phyloP scores from a whole-genome alignment of 1,284 basidiomycete genomes.

The Heimioporus retisporus region DNA sequence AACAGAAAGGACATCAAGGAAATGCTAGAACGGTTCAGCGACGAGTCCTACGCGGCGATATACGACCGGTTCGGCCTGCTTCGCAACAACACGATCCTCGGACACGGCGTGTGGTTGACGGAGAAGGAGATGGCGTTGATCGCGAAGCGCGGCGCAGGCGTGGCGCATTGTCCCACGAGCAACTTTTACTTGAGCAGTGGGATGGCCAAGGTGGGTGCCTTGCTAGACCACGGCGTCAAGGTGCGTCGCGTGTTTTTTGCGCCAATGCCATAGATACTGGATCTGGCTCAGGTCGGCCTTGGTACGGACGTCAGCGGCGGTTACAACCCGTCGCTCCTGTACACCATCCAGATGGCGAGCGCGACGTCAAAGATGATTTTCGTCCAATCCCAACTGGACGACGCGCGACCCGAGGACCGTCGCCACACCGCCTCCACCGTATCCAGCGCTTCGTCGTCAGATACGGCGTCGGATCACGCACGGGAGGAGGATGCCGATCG shows the following conservation, averaged over 20 bases:
- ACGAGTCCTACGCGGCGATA: constrained; percentile 75
- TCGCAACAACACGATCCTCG: constrained; percentile 86
- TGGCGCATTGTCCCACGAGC: constrained; percentile 94
- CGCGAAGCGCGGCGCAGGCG: constrained; percentile 71
- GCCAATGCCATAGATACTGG: too few species aligned
- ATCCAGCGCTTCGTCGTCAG: not conserved
- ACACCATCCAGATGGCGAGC: constrained; percentile 83
- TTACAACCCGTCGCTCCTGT: constrained; percentile 85
- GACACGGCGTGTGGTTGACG: constrained; percentile 87
- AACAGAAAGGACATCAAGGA: constrained; percentile 80
- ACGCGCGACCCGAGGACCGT: constrained; percentile 16
- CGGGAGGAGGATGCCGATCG: too few species aligned
- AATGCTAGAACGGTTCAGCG: constrained; percentile 74
- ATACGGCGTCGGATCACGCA: constrained; percentile 12
- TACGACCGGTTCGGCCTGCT: constrained; percentile 87
- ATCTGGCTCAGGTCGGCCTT: constrained; percentile 74
- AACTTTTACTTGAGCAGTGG: constrained; percentile 94
- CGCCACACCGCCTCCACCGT: not conserved
- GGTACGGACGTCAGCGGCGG: constrained; percentile 94
- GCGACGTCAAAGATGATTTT: constrained; percentile 83
- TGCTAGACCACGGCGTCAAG: constrained; percentile 89
- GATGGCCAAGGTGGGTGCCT: constrained; percentile 80
- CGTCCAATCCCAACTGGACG: constrained; percentile 45
- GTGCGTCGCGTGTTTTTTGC: constrained; percentile 49
- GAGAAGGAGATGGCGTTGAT: constrained; percentile 81